These are phyloP conservation scores for Basidiobolus meristosporus DNA, from an alignment of 371 early-diverging fungal species.

Conservation along the genomic window DNA sequence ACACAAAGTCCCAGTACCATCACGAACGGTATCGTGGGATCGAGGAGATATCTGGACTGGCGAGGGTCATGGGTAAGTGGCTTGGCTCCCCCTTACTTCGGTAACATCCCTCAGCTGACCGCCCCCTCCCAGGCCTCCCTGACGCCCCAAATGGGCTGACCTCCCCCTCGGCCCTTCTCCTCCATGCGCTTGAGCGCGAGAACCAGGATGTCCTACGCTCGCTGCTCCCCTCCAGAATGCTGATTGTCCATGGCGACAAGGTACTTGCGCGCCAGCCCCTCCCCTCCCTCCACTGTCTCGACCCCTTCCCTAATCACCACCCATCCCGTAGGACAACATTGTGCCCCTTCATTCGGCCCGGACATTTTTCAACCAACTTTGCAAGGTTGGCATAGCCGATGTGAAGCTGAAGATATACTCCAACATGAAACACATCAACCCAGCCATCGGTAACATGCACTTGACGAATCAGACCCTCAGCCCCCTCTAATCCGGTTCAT, in stretches of 20 bases:
- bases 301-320: too few species aligned
- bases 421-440: conserved; percentile 9
- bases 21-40: conserved; percentile 41
- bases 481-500: too few species aligned
- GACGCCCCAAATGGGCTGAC: conserved; percentile 10
- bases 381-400: conserved; percentile 9
- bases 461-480: too few species aligned
- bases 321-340: conserved; percentile 6
- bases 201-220: conserved; percentile 7
- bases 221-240: conserved; percentile 9
- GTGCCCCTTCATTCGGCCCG: conserved; percentile 9
- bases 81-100: conserved; percentile 11
- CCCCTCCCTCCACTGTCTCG: too few species aligned
- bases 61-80: too few species aligned
- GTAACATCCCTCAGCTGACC: too few species aligned
- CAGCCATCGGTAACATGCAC: conserved; percentile 6
- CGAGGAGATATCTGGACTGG: conserved; percentile 34
- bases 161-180: conserved; percentile 11
- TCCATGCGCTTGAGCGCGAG: conserved; percentile 6
- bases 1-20: conserved; percentile 31
- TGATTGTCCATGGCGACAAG: conserved; percentile 11
- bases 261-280: too few species aligned
- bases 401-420: conserved; percentile 12
- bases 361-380: conserved; percentile 8
- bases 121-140: conserved; percentile 28